phyloP scores from a whole-genome alignment of 345 rosid species.

The Camelina sativa region DNA sequence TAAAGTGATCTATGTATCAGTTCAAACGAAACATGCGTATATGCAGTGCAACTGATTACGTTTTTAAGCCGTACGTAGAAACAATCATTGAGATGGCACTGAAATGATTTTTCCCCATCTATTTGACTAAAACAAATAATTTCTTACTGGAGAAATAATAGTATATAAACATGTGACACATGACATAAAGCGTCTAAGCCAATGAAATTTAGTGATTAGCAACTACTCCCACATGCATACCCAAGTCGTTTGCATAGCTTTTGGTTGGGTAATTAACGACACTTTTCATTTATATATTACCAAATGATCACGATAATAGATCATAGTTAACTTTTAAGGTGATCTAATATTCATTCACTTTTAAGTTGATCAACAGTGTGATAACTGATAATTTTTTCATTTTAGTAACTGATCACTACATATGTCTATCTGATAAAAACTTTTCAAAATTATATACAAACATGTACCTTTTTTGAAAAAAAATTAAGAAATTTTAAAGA shows the following conservation, averaged over 20 bases:
- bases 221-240: conserved; percentile 42
- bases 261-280: conserved; percentile 37
- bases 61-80: conserved; percentile 29
- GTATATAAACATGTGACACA: conserved; percentile 38
- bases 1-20: neutral
- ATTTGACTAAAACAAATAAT: conserved; percentile 28
- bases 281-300: conserved; percentile 27
- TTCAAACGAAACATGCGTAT: neutral
- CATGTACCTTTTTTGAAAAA: too few species aligned
- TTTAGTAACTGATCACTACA: neutral
- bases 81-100: conserved; percentile 37
- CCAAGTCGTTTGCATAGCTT: conserved; percentile 30
- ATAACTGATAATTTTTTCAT: neutral
- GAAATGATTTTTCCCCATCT: conserved; percentile 27
- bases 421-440: neutral
- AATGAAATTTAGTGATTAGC: conserved; percentile 26
- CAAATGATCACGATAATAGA: neutral
- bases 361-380: neutral
- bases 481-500: too few species aligned
- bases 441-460: neutral
- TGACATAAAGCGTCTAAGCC: conserved; percentile 35
- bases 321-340: neutral
- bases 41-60: neutral
- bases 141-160: conserved; percentile 13
- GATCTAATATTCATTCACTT: neutral